A percentile compares a stretch with the other conserved stretches of the same genome.
Conservation (phyloP, 208 protist species). For the Trypanosoma grayi region DNA sequence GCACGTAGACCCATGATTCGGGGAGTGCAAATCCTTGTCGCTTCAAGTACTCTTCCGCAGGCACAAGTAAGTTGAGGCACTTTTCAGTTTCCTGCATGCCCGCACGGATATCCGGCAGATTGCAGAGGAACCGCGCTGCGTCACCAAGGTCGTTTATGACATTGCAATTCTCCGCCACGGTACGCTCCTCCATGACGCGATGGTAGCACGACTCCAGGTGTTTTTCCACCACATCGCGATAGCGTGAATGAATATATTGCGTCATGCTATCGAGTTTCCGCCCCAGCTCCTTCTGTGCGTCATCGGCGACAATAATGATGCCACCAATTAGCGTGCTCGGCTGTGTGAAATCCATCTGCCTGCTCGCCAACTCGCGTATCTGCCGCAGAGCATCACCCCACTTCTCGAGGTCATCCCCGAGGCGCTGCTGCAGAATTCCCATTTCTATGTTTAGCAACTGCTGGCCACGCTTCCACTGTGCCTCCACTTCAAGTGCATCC, state of each 20-base stretch:
- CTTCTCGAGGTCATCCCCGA: slow-evolving; percentile 67
- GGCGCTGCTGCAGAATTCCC: slow-evolving; percentile 76
- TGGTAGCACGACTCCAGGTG: slow-evolving; percentile 56
- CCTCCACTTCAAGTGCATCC: slow-evolving; percentile 71
- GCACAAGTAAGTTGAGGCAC: slow-evolving; percentile 50
- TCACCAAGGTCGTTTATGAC: slow-evolving; percentile 87
- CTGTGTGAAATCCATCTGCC: slow-evolving; percentile 87
- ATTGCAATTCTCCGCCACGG: slow-evolving; percentile 79
- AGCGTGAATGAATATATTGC: slow-evolving; percentile 75
- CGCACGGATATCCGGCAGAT: slow-evolving; percentile 74
- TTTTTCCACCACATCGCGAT: slow-evolving; percentile 75
- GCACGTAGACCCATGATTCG: slow-evolving; percentile 89
- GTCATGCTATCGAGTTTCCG: slow-evolving; percentile 80
- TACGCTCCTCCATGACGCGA: slow-evolving; percentile 51
- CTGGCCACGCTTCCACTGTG: slow-evolving; percentile 81
- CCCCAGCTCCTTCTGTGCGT: slow-evolving; percentile 82
- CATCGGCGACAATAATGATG: slow-evolving; percentile 79
- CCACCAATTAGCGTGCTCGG: slow-evolving; percentile 83
- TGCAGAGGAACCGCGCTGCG: slow-evolving; percentile 63
- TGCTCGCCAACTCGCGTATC: slow-evolving; percentile 60
- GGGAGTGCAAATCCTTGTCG: slow-evolving; percentile 91
- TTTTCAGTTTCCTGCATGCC: slow-evolving; percentile 60
- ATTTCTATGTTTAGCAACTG: slow-evolving; percentile 84
- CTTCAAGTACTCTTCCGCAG: slow-evolving; percentile 86
- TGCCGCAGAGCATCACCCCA: slow-evolving; percentile 66